Evolutionary conservation across 2,329 filamentous ascomycete genomes (phyloP), one percentile per base, ranked within the genome.

Genomic region (Lasiodiplodia theobromae): DNA sequence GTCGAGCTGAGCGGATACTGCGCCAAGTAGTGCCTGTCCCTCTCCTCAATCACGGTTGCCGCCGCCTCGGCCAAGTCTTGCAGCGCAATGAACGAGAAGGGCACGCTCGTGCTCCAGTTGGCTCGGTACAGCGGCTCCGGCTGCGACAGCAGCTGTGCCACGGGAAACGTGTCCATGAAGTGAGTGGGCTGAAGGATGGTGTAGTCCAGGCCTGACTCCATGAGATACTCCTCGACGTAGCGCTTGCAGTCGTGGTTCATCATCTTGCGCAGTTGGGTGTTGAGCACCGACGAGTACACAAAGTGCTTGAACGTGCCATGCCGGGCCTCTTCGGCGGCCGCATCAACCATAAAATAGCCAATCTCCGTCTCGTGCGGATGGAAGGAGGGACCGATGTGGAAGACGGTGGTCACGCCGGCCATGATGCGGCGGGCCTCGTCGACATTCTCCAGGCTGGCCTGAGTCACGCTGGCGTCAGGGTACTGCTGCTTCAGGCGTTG

Each of bases 301-400:
- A 82, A 76, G 62, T 82, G 80, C 68, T 74, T 73, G 70, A 80
- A 76, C 2, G 66, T 69, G 18, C 71, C 68, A 4, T 70, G 60
- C 44, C 70, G 66, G 11, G 70, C 68, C 63, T 77, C 70, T 11
- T 69, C 40, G 1, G 74, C 58, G 0, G 76, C 77, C 14, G 78
- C 77, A 49, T 82, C 78, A 69, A 82, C 73, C 71, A 82, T 76
- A 72, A 77, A 77, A 57, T 71, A 72, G 8, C 79, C 78, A 10
- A 78, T 73, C 54, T 77, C 70, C 0, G 72, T 73, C 70, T 81
- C 78, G 18, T 75, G 74, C 0, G 75, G 73, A 52, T 81, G 77
- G 67, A 80, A 77, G 2, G 75, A 73, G 8, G 79, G 79, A 0
- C 75, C 76, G 37, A 82, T 72, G 67, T 80, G 75, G 69, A 74